Conservation (phyloP, 140 eudicot species). For the Bidens hawaiensis region DNA sequence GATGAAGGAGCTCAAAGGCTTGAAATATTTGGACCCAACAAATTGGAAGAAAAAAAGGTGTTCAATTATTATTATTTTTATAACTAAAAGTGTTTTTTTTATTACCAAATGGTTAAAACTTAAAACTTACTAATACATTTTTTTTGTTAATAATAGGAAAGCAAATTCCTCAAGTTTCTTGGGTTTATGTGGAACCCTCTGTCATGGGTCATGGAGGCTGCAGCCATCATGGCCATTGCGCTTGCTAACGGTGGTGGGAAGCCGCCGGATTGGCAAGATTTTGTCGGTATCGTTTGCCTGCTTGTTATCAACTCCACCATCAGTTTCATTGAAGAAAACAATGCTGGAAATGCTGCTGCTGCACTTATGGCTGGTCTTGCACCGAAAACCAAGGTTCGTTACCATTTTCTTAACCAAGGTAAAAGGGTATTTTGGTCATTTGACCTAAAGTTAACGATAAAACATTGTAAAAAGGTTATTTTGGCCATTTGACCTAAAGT, state of each 20-base stretch:
- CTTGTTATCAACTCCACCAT: constrained; percentile 91
- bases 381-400: constrained; percentile 81
- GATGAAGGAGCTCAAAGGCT: constrained; percentile 86
- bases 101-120: background rate
- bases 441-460: too few species aligned
- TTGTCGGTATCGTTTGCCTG: constrained; percentile 76
- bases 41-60: constrained; percentile 87
- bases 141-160: too few species aligned
- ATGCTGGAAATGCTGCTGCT: constrained; percentile 97
- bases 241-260: constrained; percentile 84
- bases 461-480: too few species aligned
- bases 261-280: constrained; percentile 99
- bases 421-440: too few species aligned
- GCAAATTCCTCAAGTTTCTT: constrained; percentile 86
- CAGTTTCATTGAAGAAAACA: constrained; percentile 93
- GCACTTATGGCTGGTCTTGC: constrained; percentile 99
- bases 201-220: constrained; percentile 99
- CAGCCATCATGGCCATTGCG: constrained; percentile 90
- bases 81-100: background rate
- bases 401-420: background rate
- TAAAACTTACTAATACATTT: background rate
- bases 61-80: too few species aligned
- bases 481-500: too few species aligned
- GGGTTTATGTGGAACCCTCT: constrained; percentile 98
- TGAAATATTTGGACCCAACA: constrained; percentile 88